Conservation (phyloP, 2,329 filamentous ascomycete species). For the Penicillium brevicompactum region DNA sequence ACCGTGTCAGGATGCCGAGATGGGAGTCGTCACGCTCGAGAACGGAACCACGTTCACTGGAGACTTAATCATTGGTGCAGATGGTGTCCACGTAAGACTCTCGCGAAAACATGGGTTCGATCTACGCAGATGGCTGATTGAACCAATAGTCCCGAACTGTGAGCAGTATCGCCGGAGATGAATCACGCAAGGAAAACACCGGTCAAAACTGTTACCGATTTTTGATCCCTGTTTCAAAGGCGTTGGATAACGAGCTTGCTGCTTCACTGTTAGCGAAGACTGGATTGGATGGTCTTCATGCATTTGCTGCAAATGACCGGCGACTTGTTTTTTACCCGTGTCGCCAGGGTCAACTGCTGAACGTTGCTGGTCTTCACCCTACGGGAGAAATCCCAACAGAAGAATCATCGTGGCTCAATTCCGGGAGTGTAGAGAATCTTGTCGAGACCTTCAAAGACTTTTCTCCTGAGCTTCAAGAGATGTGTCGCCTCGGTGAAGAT, state of each 20-base stretch:
- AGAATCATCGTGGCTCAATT: background rate
- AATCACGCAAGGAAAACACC: background rate
- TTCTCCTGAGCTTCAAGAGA: slow-evolving; percentile 10
- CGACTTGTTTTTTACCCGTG: background rate
- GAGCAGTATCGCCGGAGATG: background rate
- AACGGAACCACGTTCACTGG: slow-evolving; percentile 32
- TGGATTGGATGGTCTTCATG: background rate
- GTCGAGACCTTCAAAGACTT: slow-evolving; percentile 1
- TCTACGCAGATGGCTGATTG: background rate
- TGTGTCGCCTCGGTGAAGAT: slow-evolving; percentile 19
- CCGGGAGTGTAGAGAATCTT: background rate
- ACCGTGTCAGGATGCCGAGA: background rate
- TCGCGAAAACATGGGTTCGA: slow-evolving; percentile 12
- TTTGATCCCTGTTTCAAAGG: background rate
- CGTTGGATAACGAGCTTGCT: background rate
- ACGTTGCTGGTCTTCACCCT: background rate
- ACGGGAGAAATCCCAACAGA: background rate
- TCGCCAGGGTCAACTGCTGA: background rate
- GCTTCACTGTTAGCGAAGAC: background rate
- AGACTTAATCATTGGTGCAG: slow-evolving; percentile 46
- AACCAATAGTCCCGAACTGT: background rate
- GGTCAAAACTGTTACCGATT: background rate
- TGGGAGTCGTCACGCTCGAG: slow-evolving; percentile 17
- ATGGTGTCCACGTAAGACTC: slow-evolving; percentile 38
- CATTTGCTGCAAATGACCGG: background rate